Conservation (phyloP, 2,329 filamentous ascomycete genomes). For the Alternaria sp. region DNA sequence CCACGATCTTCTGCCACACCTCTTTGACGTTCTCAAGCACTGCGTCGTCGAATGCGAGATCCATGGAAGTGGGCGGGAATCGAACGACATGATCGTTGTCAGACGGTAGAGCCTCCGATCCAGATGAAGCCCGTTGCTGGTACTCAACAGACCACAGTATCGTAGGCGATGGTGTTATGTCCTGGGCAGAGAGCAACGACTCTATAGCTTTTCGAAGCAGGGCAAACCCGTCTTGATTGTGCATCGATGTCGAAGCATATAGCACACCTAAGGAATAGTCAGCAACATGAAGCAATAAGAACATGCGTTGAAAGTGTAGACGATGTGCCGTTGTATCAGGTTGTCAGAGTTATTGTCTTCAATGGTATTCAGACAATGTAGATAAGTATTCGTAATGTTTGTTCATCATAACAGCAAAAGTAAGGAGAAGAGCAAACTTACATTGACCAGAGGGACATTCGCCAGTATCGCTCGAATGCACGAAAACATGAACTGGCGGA, state of each 20-base stretch:
- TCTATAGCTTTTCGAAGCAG: conserved; percentile 55
- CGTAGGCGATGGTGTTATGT: conserved; percentile 45
- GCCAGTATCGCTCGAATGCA: conserved; percentile 89
- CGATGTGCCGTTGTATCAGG: conserved; percentile 70
- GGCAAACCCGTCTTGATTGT: conserved; percentile 44
- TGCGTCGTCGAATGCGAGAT: conserved; percentile 78
- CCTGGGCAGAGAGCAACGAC: conserved; percentile 53
- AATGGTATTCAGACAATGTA: conserved; percentile 99
- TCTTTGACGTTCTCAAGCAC: conserved; percentile 72
- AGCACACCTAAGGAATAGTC: conserved; percentile 62
- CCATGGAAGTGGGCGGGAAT: conserved; percentile 68
- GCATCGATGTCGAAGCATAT: conserved; percentile 61
- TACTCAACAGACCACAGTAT: conserved; percentile 65
- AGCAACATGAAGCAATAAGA: conserved; percentile 40
- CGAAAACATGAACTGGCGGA: conserved; percentile 67
- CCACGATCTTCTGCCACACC: conserved; percentile 74
- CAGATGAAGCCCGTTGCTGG: conserved; percentile 53
- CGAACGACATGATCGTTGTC: conserved; percentile 57
- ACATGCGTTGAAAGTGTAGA: conserved; percentile 7
- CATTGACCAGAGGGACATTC: conserved; percentile 90
- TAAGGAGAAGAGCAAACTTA: conserved; percentile 66
- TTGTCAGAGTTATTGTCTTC: conserved; percentile 89
- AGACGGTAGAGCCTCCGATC: conserved; percentile 29
- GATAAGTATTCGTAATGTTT: conserved; percentile 91
- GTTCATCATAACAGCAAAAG: conserved; percentile 78